A percentile compares a stretch with the other conserved stretches of the same genome.
Conservation (phyloP, 805 yeast genomes). For the Lipomyces yamadae region DNA sequence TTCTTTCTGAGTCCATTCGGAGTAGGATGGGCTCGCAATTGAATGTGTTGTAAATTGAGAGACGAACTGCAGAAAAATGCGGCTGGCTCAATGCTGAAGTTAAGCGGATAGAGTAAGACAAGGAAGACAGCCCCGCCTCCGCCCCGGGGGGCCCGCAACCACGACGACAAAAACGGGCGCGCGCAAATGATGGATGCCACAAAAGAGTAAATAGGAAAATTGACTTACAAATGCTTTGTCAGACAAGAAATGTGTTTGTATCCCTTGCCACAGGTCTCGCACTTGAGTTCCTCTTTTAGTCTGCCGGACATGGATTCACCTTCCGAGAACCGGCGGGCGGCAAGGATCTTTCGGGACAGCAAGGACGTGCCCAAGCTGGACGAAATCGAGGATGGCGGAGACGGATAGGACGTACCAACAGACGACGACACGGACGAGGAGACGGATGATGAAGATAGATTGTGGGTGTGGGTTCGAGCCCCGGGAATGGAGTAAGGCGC, state of each 20-base stretch:
- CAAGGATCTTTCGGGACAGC: constrained; percentile 51
- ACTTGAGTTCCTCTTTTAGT: constrained; percentile 78
- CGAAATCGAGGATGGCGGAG: constrained; percentile 30
- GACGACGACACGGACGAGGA: constrained; percentile 31
- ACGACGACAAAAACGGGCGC: too few relatives aligned
- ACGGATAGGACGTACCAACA: constrained; percentile 19
- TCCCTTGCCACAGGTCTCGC: constrained; percentile 92
- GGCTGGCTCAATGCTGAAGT: too few relatives aligned
- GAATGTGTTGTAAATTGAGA: too few relatives aligned
- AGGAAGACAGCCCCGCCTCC: too few relatives aligned
- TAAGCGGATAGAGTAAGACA: too few relatives aligned
- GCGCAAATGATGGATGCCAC: neutral
- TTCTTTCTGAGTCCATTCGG: too few relatives aligned
- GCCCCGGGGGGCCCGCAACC: too few relatives aligned
- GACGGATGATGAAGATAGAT: constrained; percentile 29
- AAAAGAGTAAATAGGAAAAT: constrained; percentile 6
- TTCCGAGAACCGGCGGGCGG: constrained; percentile 79
- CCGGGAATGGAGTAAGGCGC: constrained; percentile 37
- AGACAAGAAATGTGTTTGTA: constrained; percentile 68
- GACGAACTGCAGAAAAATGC: too few relatives aligned
- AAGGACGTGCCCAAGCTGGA: constrained; percentile 28
- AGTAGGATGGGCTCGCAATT: too few relatives aligned
- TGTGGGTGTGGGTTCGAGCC: constrained; percentile 28
- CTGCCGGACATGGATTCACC: constrained; percentile 75
- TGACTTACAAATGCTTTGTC: constrained; percentile 36